Base-by-base conservation (phyloP, 108 stramenopile species). In the Cyclostephanos invisitatus region DNA sequence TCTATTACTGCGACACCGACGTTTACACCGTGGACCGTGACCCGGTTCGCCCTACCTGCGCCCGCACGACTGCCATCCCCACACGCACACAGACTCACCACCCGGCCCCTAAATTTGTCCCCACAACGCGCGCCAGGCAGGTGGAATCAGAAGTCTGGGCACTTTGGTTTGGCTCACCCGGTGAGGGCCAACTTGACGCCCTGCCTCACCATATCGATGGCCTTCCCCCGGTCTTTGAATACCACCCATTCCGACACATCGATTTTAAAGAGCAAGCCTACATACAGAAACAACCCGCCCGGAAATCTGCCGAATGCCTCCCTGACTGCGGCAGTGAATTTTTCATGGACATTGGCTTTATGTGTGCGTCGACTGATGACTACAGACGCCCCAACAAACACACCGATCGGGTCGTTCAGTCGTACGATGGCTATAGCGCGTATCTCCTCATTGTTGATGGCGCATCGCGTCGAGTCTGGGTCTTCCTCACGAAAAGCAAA, bases 81-180 rank as follows among this genome's bases (percentile, higher is more conserved):
- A 7, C 40, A 40, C 5, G 7, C 40, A 40, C 40, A 40, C 40
- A 7, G 5, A 3, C 40, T 8, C 40, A 40, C 32, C 32, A 4
- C 32, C 32, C 32, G 32, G 32, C 32, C 4, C 32, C 32, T 3
- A 32, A 32, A 32, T 40, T 40, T 40, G 40, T 40, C 3, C 40
- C 40, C 3, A 40, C 40, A 7, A 40, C 40, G 7, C 40, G 40
- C 5, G 40, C 40, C 5, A 3, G 40, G 9, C 40, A 40, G 40
- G 40, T 40, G 11, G 40, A 40, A 7, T 40, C 40, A 8, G 56
- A 57, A 57, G 27, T 57, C 28, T 57, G 56, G 56, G 56, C 25
- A 25, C 27, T 28, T 17, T 3, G 56, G 6, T 28, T 57, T 25
- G 56, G 56, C 4, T 57, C 15, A 2, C 28, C 27, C 5, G 22